Base-by-base conservation (phyloP, 2,329 filamentous ascomycete species). In the Sordariomycetes sp. region DNA sequence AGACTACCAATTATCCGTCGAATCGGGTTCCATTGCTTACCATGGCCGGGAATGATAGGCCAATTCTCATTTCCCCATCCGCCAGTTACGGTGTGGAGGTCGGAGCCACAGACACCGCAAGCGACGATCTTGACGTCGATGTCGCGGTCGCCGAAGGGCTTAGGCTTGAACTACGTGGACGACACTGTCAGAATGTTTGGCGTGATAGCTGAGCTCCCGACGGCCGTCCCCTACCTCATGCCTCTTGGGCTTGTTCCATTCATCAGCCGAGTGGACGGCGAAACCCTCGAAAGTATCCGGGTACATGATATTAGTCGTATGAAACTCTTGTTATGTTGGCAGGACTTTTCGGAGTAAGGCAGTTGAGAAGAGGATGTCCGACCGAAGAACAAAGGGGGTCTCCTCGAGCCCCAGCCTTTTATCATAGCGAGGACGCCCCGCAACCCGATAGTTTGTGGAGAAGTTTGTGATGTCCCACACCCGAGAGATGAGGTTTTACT, bases 71-170 rank as follows among this genome's bases (percentile, higher is more conserved):
- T 69, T 45, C 79, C 78, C 80, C 79, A 82, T 59, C 79, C 78
- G 58, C 77, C 76, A 55, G 72, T 78, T 57, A 82, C 69, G 25
- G 77, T 82, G 68, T 83, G 81, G 15, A 84, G 72, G 62, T 85
- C 81, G 57, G 76, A 80, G 61, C 81, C 80, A 65, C 81, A 85
- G 56, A 84, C 72, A 64, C 84, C 84, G 66, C 85, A 87, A 60
- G 79, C 81, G 58, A 85, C 79, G 62, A 90, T 84, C 69, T 86
- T 82, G 66, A 90, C 80, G 65, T 90, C 86, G 62, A 89, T 77
- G 66, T 88, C 84, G 68, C 82, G 75, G 64, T 85, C 82, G 58
- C 82, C 84, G 65, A 87, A 87, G 24, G 81, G 80, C 73, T 88
- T 88, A 59, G 86, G 77, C 62, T 79, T 79, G 71, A 84, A 82